phyloP scores from a whole-genome alignment of 2,329 filamentous ascomycete genomes.

The Curvularia spicifera region DNA sequence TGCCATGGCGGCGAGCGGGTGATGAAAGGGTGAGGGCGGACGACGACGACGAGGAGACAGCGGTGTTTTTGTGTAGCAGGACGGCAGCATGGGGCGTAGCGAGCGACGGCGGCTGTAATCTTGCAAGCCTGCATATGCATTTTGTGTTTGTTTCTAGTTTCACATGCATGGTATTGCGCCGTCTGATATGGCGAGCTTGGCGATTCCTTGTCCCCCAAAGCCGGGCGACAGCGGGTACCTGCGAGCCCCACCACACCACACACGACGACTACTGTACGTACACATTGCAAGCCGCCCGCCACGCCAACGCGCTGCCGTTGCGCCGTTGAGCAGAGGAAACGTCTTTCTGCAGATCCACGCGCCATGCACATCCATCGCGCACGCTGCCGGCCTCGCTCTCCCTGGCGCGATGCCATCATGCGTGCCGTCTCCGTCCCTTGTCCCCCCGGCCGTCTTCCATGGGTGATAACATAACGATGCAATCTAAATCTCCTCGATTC shows the following conservation, averaged over 20 bases:
- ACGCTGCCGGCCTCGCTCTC: neutral
- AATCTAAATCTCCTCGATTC: neutral
- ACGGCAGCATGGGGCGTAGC: neutral
- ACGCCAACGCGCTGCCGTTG: neutral
- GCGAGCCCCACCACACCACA: conserved; percentile 2
- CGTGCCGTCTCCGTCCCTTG: neutral
- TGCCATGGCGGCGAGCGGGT: conserved; percentile 16
- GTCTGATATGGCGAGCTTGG: neutral
- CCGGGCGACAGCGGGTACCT: conserved; percentile 11
- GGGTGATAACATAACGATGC: neutral
- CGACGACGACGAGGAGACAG: neutral
- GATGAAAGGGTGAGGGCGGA: neutral
- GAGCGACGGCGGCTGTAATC: neutral
- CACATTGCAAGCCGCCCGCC: neutral
- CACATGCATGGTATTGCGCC: neutral
- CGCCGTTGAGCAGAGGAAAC: neutral
- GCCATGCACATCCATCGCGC: neutral
- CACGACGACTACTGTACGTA: neutral
- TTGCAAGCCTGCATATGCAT: neutral
- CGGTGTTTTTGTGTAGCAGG: neutral
- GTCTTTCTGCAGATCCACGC: neutral
- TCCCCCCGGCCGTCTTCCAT: neutral
- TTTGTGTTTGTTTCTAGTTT: neutral
- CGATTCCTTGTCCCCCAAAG: too few relatives aligned
- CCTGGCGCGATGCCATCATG: neutral